Percentiles rank a stretch among this genome's conserved stretches.
phyloP scores from a whole-genome alignment of 257 asterid species.

The Solanum verrucosum region DNA sequence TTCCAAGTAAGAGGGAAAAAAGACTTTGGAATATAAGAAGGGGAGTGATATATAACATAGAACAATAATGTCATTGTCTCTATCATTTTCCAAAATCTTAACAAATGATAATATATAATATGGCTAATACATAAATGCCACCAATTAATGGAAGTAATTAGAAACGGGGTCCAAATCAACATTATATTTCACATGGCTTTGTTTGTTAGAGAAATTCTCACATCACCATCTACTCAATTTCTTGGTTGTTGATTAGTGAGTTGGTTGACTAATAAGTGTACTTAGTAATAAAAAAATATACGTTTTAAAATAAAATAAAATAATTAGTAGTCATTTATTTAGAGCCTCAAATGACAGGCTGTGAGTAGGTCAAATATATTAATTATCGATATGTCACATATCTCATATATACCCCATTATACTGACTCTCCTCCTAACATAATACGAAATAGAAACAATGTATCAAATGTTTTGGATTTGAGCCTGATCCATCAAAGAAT shows the following conservation, averaged over 20 bases:
- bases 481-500: not conserved
- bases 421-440: not conserved
- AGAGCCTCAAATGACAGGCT: conserved; percentile 15
- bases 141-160: not conserved
- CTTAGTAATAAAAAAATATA: not conserved
- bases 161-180: conserved; percentile 12
- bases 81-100: not conserved
- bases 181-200: conserved; percentile 11
- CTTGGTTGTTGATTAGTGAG: not conserved
- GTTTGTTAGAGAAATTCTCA: conserved; percentile 10
- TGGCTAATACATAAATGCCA: not conserved
- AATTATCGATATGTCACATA: not conserved
- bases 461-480: rapidly evolving
- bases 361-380: conserved; percentile 22
- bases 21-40: not conserved
- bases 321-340: not conserved
- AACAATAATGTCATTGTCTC: not conserved
- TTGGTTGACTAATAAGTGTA: conserved; percentile 4
- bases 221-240: conserved; percentile 1
- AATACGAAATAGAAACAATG: not conserved
- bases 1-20: not conserved
- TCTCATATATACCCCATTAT: not conserved
- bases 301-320: no score
- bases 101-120: conserved; percentile 5
- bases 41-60: not conserved